phyloP scores from a whole-genome alignment of 441 rosid genomes.

The Arabidopsis hybrid region DNA sequence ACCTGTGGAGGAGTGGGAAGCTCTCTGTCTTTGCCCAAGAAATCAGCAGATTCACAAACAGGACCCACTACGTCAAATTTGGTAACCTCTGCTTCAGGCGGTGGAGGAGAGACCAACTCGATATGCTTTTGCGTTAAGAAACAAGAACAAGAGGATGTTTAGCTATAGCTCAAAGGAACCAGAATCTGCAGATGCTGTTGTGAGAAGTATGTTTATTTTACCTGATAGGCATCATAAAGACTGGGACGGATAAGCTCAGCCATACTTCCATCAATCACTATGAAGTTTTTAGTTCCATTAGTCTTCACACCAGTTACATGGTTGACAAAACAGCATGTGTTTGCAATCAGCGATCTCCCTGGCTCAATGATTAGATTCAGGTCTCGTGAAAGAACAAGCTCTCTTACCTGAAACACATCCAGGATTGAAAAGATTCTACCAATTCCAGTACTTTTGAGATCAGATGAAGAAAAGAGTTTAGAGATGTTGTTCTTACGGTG shows the following conservation, averaged over 20 bases:
- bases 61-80: conserved; percentile 98
- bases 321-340: conserved; percentile 91
- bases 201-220: conserved; percentile 37
- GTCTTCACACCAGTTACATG: conserved; percentile 97
- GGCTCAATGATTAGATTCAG: conserved; percentile 94
- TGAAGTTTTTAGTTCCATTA: conserved; percentile 89
- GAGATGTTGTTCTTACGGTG: conserved; percentile 63
- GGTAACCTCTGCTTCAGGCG: conserved; percentile 62
- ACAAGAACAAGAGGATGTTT: conserved; percentile 28
- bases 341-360: conserved; percentile 95
- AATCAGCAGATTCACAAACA: conserved; percentile 98
- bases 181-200: not conserved
- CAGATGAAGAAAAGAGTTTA: conserved; percentile 14
- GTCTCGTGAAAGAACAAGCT: conserved; percentile 77
- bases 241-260: conserved; percentile 99
- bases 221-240: conserved; percentile 98
- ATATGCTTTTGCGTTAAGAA: conserved; percentile 65
- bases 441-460: not conserved
- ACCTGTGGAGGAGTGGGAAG: conserved; percentile 92
- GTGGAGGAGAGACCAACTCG: conserved; percentile 87
- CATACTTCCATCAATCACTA: conserved; percentile 98
- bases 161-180: not conserved
- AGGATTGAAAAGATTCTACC: conserved; percentile 16
- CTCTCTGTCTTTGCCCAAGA: conserved; percentile 94
- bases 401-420: conserved; percentile 66